A percentile compares a stretch with the other conserved stretches of the same genome.
phyloP scores from a whole-genome alignment of 768 basidiomycete species.

The Termitomyces sp. region DNA sequence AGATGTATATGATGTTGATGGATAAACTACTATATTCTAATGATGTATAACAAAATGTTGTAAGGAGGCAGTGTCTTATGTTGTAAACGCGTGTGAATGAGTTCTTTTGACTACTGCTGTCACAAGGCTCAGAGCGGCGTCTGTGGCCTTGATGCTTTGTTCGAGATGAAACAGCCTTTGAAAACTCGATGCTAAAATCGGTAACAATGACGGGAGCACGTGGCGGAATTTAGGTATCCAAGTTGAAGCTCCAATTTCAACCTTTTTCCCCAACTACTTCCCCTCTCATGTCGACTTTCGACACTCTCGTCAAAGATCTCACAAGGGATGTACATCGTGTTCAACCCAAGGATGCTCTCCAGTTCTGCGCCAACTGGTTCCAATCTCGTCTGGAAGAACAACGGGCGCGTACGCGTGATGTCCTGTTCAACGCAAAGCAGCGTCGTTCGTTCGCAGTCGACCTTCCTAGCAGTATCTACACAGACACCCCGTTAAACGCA shows the following conservation, averaged over 20 bases:
- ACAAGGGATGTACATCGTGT: slow-evolving; percentile 82
- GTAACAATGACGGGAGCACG: slow-evolving; percentile 16
- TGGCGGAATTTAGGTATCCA: slow-evolving; percentile 1
- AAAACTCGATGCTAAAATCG: not conserved
- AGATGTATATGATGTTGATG: no score
- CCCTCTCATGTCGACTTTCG: slow-evolving; percentile 65
- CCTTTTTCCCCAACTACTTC: slow-evolving; percentile 11
- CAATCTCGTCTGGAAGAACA: slow-evolving; percentile 85
- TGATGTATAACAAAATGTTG: slow-evolving; percentile 16
- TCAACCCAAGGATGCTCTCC: slow-evolving; percentile 87
- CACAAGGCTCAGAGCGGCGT: not conserved
- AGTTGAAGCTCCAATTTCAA: slow-evolving; percentile 15
- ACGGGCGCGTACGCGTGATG: slow-evolving; percentile 67
- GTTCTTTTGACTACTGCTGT: not conserved
- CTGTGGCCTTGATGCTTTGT: slow-evolving; percentile 10
- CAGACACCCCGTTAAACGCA: slow-evolving; percentile 42
- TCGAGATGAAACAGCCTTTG: slow-evolving; percentile 12
- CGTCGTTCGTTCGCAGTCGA: slow-evolving; percentile 45
- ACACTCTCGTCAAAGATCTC: slow-evolving; percentile 77
- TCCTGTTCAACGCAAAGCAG: slow-evolving; percentile 52
- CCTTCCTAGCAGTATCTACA: slow-evolving; percentile 55
- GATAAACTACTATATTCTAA: slow-evolving; percentile 15
- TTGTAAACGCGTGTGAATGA: not conserved
- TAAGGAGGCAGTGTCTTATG: not conserved
- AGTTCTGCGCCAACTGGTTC: slow-evolving; percentile 95